Evolutionary conservation across 306 rosid species (phyloP).

Genomic region (Citrullus mucosospermus): DNA sequence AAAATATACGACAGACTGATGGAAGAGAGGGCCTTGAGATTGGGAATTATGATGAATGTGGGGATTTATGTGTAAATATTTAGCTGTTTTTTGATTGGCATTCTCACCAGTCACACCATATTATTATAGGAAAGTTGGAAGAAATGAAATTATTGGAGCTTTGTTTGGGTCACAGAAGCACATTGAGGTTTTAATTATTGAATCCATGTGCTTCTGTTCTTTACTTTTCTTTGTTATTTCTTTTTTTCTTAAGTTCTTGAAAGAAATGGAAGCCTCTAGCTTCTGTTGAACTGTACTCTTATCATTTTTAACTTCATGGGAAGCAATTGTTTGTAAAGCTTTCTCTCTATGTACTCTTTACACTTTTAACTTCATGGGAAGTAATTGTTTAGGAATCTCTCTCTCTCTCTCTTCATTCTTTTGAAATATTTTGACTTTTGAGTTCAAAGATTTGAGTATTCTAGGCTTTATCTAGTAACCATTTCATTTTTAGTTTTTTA

Average conservation of each 20-base stretch:
- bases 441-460: too few species aligned
- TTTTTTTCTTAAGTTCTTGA: background rate
- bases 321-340: background rate
- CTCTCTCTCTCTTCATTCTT: background rate
- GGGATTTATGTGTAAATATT: constrained; percentile 20
- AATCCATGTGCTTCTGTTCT: constrained; percentile 53
- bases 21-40: constrained; percentile 41
- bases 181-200: constrained; percentile 40
- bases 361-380: background rate
- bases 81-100: constrained; percentile 11
- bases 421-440: too few species aligned
- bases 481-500: too few species aligned
- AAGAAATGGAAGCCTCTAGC: constrained; percentile 7
- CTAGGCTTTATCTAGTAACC: too few species aligned
- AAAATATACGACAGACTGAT: constrained; percentile 65
- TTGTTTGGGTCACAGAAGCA: constrained; percentile 29
- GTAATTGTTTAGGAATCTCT: background rate
- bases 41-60: constrained; percentile 28
- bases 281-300: background rate
- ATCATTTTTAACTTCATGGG: background rate
- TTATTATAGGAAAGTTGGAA: background rate
- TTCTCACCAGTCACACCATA: background rate
- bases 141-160: background rate
- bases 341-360: background rate
- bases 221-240: background rate